Conservation (phyloP, 345 rosid genomes). For the Odontarrhena argentea region DNA sequence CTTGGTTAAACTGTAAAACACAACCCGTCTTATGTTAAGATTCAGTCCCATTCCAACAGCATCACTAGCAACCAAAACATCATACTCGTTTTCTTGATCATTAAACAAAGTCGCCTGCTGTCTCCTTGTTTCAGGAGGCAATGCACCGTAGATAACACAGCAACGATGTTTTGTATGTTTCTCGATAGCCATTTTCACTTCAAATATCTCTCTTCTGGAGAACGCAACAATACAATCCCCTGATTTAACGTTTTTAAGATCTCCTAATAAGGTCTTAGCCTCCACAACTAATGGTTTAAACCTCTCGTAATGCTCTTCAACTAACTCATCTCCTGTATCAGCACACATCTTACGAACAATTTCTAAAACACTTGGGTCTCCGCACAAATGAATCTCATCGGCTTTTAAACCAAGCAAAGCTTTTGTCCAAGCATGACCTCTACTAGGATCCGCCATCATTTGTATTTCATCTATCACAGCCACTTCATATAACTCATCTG, state of each 20-base stretch:
- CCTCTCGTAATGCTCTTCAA: slow-evolving; percentile 79
- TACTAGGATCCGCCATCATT: slow-evolving; percentile 71
- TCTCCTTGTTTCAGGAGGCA: slow-evolving; percentile 94
- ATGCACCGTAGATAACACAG: slow-evolving; percentile 93
- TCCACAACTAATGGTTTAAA: slow-evolving; percentile 89
- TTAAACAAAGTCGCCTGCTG: slow-evolving; percentile 93
- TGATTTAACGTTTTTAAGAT: slow-evolving; percentile 67
- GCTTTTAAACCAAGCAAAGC: slow-evolving; percentile 92
- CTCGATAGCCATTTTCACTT: slow-evolving; percentile 88
- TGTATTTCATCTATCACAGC: slow-evolving; percentile 95
- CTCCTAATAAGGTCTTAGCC: slow-evolving; percentile 81
- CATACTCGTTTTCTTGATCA: slow-evolving; percentile 81
- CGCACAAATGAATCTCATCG: slow-evolving; percentile 94
- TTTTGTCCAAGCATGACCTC: slow-evolving; percentile 95
- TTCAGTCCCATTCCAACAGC: slow-evolving; percentile 98
- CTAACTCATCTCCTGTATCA: slow-evolving; percentile 87
- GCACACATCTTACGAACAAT: slow-evolving; percentile 78
- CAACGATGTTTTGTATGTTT: slow-evolving; percentile 79
- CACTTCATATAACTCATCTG: slow-evolving; percentile 75
- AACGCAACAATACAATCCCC: slow-evolving; percentile 95
- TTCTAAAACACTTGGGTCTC: slow-evolving; percentile 88
- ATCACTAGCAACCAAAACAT: slow-evolving; percentile 96
- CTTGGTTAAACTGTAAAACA: slow-evolving; percentile 70
- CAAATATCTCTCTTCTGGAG: slow-evolving; percentile 93
- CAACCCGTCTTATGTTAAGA: slow-evolving; percentile 88